These are phyloP conservation scores for Penicillium herquei DNA, from an alignment of 495 filamentous ascomycete genomes.

Conservation along the genomic window DNA sequence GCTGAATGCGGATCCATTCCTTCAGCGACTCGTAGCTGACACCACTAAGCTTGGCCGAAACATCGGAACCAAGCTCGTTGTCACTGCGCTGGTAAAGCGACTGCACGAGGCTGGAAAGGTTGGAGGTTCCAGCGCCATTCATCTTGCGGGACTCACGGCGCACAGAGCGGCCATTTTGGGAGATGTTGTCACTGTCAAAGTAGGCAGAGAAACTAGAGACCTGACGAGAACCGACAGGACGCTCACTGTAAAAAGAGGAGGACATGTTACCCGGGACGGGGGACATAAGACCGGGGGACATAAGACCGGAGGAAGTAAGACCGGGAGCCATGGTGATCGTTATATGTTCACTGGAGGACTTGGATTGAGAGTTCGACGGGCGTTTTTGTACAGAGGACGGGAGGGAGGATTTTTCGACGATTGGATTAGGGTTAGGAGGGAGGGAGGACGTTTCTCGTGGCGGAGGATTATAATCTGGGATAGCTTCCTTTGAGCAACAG, in stretches of 20 bases:
- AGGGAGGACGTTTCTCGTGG: slow-evolving; percentile 8
- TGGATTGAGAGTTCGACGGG: background rate
- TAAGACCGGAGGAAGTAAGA: slow-evolving; percentile 17
- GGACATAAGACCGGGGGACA: slow-evolving; percentile 21
- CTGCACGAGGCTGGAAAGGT: slow-evolving; percentile 26
- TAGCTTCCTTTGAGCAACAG: slow-evolving; percentile 20
- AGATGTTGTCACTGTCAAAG: slow-evolving; percentile 26
- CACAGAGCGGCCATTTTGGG: slow-evolving; percentile 19
- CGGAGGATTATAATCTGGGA: slow-evolving; percentile 10
- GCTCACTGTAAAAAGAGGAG: slow-evolving; percentile 18
- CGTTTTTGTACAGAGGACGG: slow-evolving; percentile 1
- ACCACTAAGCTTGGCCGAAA: slow-evolving; percentile 16
- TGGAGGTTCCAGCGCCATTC: slow-evolving; percentile 17
- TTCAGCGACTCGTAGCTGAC: slow-evolving; percentile 27
- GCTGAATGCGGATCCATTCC: slow-evolving; percentile 30
- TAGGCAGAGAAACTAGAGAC: slow-evolving; percentile 19
- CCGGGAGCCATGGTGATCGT: slow-evolving; percentile 23
- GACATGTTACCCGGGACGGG: slow-evolving; percentile 21
- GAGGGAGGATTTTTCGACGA: slow-evolving; percentile 6
- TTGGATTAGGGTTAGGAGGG: background rate
- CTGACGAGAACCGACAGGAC: slow-evolving; percentile 17
- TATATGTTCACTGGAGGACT: slow-evolving; percentile 1
- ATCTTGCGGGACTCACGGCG: slow-evolving; percentile 26
- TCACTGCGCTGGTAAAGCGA: slow-evolving; percentile 25
- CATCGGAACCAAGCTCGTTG: slow-evolving; percentile 20